Base-by-base conservation (phyloP, 1,284 basidiomycete genomes). In the Cryptococcus sp. region DNA sequence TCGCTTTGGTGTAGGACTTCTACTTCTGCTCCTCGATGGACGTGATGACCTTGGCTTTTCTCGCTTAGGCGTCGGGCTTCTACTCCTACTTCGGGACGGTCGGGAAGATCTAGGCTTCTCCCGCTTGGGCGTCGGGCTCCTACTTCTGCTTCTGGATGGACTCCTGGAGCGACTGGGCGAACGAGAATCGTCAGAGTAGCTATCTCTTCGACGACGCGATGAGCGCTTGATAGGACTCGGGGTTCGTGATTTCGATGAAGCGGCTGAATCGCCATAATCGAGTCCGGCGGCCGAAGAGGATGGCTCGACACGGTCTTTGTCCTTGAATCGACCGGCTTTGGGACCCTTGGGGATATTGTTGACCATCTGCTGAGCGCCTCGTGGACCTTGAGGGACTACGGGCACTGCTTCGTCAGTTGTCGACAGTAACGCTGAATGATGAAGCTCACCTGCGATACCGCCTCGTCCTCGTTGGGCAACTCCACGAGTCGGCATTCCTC, bases 311-410 rank as follows among this genome's bases (percentile, higher is more conserved):
- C 64, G 60, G 54, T 73, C 71, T 48, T 71, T 71, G 52, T 73
- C 71, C 49, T 56, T 60, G 63, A 73, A 73, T 41, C 71, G 61
- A 18, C 69, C 67, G 19, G 59, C 66, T 60, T 68, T 72, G 50
- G 69, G 57, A 32, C 67, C 62, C 52, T 61, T 52, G 47, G 67
- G 61, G 18, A 60, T 61, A 34, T 54, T 54, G 1, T 28, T 52
- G n/a, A 53, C 46, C 36, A 39, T 39, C 0, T 58, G 48, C 3
- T 48, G 48, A 19, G 53, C 67, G 7, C 60, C 65, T 19, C 69
- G 59, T n/a, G 70, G 69, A 1, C 69, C 69, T 2, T 67, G 56
- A 0, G 70, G 70, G 9, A 66, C 68, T 7, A 19, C 14, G 5
- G 36, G 36, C 36, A 39, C 36, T 52, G 49, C 54, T 4, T 7